These are phyloP conservation scores for Lizonia empirigonia DNA, from an alignment of 2,329 filamentous ascomycete genomes.

Conservation along the genomic window DNA sequence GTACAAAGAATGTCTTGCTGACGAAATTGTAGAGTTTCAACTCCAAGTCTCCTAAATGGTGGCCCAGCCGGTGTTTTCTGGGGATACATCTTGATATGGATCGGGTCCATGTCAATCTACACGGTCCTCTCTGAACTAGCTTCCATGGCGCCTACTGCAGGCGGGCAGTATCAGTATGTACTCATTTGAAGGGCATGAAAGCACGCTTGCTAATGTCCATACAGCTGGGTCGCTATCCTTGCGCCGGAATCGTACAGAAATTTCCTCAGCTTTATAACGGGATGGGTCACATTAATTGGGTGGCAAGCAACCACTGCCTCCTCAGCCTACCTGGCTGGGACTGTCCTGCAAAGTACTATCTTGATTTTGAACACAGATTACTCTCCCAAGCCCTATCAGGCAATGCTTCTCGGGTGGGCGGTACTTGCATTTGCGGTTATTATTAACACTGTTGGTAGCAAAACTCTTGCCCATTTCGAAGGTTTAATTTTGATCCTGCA, in stretches of 20 bases:
- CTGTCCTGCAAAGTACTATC: slow-evolving; percentile 26
- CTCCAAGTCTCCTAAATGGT: slow-evolving; percentile 11
- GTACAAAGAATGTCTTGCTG: neutral
- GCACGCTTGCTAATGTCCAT: neutral
- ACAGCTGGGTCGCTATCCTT: slow-evolving; percentile 44
- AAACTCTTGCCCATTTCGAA: slow-evolving; percentile 52
- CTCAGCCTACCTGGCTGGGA: slow-evolving; percentile 19
- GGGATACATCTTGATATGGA: slow-evolving; percentile 20
- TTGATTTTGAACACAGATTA: slow-evolving; percentile 36
- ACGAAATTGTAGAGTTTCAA: neutral
- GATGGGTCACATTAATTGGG: slow-evolving; percentile 46
- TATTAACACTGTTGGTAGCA: slow-evolving; percentile 51
- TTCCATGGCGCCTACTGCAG: slow-evolving; percentile 23
- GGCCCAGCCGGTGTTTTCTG: slow-evolving; percentile 24
- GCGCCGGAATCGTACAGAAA: slow-evolving; percentile 29
- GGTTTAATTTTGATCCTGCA: slow-evolving; percentile 53
- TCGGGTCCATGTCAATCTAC: slow-evolving; percentile 17
- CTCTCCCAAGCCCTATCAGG: neutral
- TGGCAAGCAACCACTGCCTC: slow-evolving; percentile 42
- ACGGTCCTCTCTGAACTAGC: slow-evolving; percentile 26
- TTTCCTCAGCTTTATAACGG: slow-evolving; percentile 21
- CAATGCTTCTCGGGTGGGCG: neutral
- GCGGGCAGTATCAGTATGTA: neutral
- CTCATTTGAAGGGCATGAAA: neutral
- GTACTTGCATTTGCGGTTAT: slow-evolving; percentile 41